Evolutionary conservation across 2,329 filamentous ascomycete genomes (phyloP).

Genomic region (Lachnellula suecica): DNA sequence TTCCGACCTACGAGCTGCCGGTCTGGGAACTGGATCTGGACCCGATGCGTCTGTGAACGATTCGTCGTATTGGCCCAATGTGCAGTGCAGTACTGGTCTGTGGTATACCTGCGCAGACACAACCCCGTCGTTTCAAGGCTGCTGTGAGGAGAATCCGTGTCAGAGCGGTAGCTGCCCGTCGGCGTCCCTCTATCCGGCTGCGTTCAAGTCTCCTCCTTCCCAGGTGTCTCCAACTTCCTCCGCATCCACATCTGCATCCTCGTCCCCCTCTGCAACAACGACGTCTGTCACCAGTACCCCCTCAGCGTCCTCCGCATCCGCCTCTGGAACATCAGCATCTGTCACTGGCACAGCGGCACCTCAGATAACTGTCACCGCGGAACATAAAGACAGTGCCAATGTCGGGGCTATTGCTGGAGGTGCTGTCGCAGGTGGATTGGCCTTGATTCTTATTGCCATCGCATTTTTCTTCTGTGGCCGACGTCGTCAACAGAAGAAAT

Average conservation of each 20-base stretch:
- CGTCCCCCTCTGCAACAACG: neutral
- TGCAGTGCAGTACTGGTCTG: conserved; percentile 9
- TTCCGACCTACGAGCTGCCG: conserved; percentile 13
- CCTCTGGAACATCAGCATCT: neutral
- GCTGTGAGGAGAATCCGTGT: conserved; percentile 13
- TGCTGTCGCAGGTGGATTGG: neutral
- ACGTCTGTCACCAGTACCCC: neutral
- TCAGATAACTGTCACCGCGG: neutral
- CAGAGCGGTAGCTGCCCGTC: too few relatives aligned
- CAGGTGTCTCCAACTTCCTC: neutral
- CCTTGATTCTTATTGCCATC: neutral
- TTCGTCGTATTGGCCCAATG: conserved; percentile 16
- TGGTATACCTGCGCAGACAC: conserved; percentile 13
- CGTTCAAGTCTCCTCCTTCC: neutral
- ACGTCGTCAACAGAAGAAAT: neutral
- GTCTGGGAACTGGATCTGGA: conserved; percentile 10
- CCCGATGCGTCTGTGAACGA: conserved; percentile 6
- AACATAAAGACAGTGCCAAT: neutral
- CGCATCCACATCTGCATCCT: neutral
- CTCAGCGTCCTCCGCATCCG: neutral
- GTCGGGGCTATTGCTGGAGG: neutral
- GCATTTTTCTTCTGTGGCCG: neutral
- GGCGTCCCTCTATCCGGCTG: too few relatives aligned
- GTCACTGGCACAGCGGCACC: neutral
- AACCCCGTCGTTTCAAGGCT: conserved; percentile 18